phyloP scores from a whole-genome alignment of 83 land plant genomes.

The Picea abies region DNA sequence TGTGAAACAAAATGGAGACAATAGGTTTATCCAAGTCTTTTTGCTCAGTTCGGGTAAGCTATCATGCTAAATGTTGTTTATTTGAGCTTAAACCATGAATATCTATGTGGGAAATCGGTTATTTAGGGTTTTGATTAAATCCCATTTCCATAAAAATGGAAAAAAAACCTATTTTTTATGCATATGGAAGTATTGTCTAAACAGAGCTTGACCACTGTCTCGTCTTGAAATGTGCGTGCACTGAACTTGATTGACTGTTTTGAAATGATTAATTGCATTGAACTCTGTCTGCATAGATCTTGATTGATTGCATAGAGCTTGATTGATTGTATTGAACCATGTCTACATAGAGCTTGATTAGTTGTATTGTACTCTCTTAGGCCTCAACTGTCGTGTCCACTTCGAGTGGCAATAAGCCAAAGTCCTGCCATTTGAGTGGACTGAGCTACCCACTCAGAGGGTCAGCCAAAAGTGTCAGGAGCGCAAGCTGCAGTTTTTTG shows the following conservation, averaged over 20 bases:
- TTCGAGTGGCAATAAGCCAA: conserved; percentile 15
- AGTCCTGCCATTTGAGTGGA: conserved; percentile 9
- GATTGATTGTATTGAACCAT: background rate
- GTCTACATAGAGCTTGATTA: background rate
- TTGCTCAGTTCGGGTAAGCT: conserved; percentile 2
- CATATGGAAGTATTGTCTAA: background rate
- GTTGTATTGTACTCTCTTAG: background rate
- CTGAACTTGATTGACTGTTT: background rate
- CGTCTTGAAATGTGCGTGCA: background rate
- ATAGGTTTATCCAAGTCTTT: background rate
- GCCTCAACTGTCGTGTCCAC: background rate
- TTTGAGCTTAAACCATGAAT: background rate
- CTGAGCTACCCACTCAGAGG: background rate
- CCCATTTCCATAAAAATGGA: background rate
- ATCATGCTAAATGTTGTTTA: background rate
- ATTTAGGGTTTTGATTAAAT: background rate
- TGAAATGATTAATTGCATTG: background rate
- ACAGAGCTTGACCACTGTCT: background rate
- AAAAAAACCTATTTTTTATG: background rate
- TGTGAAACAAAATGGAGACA: conserved; percentile 11
- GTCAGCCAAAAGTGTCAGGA: conserved; percentile 24
- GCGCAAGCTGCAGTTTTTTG: conserved; percentile 46
- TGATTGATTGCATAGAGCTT: background rate
- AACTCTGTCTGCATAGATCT: background rate
- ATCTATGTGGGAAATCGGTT: background rate